A percentile compares a stretch with the other conserved stretches of the same genome.
Evolutionary conservation across 371 early-diverging fungal genomes (phyloP).

Genomic region (Rhizomucor miehei): DNA sequence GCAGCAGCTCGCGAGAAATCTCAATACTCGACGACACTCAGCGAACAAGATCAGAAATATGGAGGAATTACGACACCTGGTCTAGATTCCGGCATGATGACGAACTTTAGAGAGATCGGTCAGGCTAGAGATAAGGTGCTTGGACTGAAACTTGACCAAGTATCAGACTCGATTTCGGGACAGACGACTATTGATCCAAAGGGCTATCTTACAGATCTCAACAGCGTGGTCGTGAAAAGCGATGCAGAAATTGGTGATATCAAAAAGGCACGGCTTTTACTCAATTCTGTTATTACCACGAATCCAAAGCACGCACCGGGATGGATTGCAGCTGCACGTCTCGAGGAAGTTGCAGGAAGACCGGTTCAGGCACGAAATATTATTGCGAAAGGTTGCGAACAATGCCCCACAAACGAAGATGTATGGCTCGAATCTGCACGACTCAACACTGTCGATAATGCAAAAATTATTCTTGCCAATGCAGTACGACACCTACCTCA

Average conservation of each 20-base stretch:
- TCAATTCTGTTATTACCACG: constrained; percentile 86
- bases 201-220: constrained; percentile 93
- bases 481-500: constrained; percentile 89
- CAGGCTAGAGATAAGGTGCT: constrained; percentile 91
- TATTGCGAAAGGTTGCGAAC: constrained; percentile 90
- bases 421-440: constrained; percentile 96
- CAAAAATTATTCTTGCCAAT: constrained; percentile 86
- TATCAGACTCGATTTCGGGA: constrained; percentile 71
- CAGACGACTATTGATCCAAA: constrained; percentile 88
- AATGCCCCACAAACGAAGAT: constrained; percentile 93
- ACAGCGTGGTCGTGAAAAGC: constrained; percentile 76
- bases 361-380: constrained; percentile 77
- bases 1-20: constrained; percentile 59
- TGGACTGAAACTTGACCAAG: constrained; percentile 85
- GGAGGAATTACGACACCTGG: constrained; percentile 53
- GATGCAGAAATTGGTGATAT: constrained; percentile 94
- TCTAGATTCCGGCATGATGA: constrained; percentile 60
- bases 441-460: constrained; percentile 78
- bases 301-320: constrained; percentile 96
- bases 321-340: constrained; percentile 97
- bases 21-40: constrained; percentile 56
- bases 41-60: constrained; percentile 46
- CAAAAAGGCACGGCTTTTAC: constrained; percentile 85
- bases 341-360: constrained; percentile 93
- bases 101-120: constrained; percentile 90